Evolutionary conservation across 805 yeast genomes (phyloP).

Genomic region (Candida qinlingensis): DNA sequence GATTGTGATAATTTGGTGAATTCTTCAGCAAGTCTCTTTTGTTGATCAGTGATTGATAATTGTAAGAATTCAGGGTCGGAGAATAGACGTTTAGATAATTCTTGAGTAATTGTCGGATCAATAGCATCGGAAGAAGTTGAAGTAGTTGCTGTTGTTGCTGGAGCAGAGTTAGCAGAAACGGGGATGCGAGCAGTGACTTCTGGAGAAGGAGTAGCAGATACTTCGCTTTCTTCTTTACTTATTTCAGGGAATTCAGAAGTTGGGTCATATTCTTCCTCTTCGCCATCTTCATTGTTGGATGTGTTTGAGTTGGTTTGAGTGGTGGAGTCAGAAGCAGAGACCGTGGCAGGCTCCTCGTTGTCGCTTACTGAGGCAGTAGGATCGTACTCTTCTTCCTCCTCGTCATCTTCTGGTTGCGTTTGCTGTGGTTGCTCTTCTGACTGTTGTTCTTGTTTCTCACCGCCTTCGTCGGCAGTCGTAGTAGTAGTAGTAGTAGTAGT

Average conservation of each 20-base stretch:
- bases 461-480: neutral
- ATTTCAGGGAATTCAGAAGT: slow-evolving; percentile 4
- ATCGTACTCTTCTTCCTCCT: slow-evolving; percentile 9
- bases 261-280: slow-evolving; percentile 10
- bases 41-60: slow-evolving; percentile 32
- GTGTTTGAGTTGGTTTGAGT: neutral
- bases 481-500: neutral
- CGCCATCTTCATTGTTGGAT: neutral
- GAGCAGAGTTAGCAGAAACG: slow-evolving; percentile 1
- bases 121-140: slow-evolving; percentile 12
- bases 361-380: neutral
- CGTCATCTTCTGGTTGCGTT: slow-evolving; percentile 7
- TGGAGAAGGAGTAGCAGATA: slow-evolving; percentile 1
- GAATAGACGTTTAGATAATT: slow-evolving; percentile 19
- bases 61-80: slow-evolving; percentile 31
- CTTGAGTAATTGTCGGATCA: slow-evolving; percentile 7
- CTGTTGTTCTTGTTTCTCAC: neutral
- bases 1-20: slow-evolving; percentile 26
- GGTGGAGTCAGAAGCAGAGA: neutral
- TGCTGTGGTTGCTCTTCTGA: neutral
- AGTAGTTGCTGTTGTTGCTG: slow-evolving; percentile 1
- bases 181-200: neutral
- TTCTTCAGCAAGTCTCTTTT: slow-evolving; percentile 28
- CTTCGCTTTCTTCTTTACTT: slow-evolving; percentile 1
- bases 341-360: neutral